A percentile compares a stretch with the other conserved stretches of the same genome.
These are phyloP conservation scores for Medicago ruthenica DNA, from an alignment of 306 rosid species.

Conservation along the genomic window DNA sequence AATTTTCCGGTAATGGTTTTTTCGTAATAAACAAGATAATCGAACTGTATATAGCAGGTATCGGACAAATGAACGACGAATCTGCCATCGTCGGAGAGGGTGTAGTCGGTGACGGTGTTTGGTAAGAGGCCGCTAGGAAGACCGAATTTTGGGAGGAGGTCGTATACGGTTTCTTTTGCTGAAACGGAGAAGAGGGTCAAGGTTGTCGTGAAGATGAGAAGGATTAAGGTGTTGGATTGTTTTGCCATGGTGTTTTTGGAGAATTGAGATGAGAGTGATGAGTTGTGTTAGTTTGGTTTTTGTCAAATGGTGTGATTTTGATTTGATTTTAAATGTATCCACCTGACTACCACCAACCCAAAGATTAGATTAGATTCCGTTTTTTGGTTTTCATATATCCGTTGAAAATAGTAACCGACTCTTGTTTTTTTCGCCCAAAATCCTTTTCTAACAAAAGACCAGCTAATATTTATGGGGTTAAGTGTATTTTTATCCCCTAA, in stretches of 20 bases:
- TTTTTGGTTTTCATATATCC: no score
- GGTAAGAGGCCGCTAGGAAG: constrained; percentile 88
- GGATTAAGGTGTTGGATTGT: not conserved
- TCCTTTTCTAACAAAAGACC: no score
- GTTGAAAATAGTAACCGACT: no score
- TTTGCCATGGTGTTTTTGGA: constrained; percentile 23
- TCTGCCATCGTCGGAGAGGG: constrained; percentile 63
- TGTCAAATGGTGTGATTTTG: not conserved
- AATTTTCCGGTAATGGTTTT: constrained; percentile 71
- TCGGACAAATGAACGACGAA: constrained; percentile 65
- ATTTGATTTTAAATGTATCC: no score
- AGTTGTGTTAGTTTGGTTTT: not conserved
- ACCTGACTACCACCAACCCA: no score
- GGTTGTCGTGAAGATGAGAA: not conserved
- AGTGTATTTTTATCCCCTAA: no score
- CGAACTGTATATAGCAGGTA: constrained; percentile 78
- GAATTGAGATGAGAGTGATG: not conserved
- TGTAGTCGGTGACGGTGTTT: constrained; percentile 60
- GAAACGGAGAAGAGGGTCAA: not conserved
- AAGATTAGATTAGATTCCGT: no score
- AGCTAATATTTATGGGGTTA: no score
- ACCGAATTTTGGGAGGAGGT: constrained; percentile 71
- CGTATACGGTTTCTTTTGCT: constrained; percentile 60
- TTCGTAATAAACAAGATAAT: constrained; percentile 77
- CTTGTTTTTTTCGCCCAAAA: no score